Conservation (phyloP, 2,329 filamentous ascomycete genomes). For the Aspergillus tanneri region DNA sequence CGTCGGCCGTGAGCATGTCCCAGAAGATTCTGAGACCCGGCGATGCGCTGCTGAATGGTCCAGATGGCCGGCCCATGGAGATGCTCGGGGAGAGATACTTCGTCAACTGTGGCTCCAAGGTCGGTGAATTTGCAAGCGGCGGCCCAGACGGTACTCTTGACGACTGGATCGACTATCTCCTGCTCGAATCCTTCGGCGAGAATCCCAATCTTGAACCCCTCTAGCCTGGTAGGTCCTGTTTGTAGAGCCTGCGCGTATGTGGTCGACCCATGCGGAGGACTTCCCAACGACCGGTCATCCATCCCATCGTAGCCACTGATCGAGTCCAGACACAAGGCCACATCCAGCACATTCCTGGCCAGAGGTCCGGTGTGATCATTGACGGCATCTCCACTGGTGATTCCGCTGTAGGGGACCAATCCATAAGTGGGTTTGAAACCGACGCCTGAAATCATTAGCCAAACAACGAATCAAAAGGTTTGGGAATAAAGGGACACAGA, state of each 20-base stretch:
- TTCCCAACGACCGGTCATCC: constrained; percentile 46
- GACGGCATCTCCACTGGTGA: constrained; percentile 50
- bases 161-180: constrained; percentile 39
- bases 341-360: constrained; percentile 42
- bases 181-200: constrained; percentile 49
- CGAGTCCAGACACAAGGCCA: constrained; percentile 45
- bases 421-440: constrained; percentile 55
- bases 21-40: constrained; percentile 45
- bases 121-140: constrained; percentile 45
- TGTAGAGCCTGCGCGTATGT: constrained; percentile 16
- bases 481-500: not conserved
- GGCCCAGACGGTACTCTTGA: constrained; percentile 43
- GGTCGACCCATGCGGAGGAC: constrained; percentile 25
- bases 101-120: constrained; percentile 52
- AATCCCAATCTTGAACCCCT: constrained; percentile 40
- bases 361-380: constrained; percentile 54
- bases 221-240: constrained; percentile 10
- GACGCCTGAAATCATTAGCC: constrained; percentile 25
- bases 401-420: constrained; percentile 53
- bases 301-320: constrained; percentile 52
- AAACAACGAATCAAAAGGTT: not conserved
- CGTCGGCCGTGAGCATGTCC: constrained; percentile 49
- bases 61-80: constrained; percentile 49
- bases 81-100: constrained; percentile 54
- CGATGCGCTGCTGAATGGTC: constrained; percentile 44